phyloP scores from a whole-genome alignment of 169 alveolate genomes.

The Plasmodium coatneyi region DNA sequence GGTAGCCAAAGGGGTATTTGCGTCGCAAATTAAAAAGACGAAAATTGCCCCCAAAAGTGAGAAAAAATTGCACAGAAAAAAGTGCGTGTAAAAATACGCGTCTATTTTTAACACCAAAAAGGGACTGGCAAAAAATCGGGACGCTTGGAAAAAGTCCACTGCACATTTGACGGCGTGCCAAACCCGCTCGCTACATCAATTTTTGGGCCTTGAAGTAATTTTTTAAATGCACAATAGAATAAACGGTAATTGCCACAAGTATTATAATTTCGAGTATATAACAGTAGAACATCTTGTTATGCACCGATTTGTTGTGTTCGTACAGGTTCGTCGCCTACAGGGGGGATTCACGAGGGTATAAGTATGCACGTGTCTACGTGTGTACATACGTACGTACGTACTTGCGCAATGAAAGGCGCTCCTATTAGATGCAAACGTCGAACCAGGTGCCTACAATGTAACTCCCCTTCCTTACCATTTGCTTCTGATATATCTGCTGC shows the following conservation, averaged over 20 bases:
- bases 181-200: slow-evolving; percentile 49
- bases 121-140: not conserved
- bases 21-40: not conserved
- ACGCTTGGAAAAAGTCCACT: not conserved
- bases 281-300: slow-evolving; percentile 79
- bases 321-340: slow-evolving; percentile 77
- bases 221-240: slow-evolving; percentile 82
- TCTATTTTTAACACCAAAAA: not conserved
- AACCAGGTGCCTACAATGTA: not conserved
- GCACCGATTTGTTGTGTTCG: slow-evolving; percentile 81
- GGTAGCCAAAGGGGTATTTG: not conserved
- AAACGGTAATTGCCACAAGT: slow-evolving; percentile 74
- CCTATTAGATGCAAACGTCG: not conserved
- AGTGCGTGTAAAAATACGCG: not conserved
- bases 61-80: not conserved
- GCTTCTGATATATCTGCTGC: slow-evolving; percentile 42
- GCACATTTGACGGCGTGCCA: not conserved
- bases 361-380: not conserved
- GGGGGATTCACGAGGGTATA: slow-evolving; percentile 34
- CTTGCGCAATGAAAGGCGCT: not conserved
- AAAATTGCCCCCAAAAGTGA: not conserved
- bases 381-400: not conserved
- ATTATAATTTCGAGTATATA: slow-evolving; percentile 78
- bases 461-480: slow-evolving; percentile 18
- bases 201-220: slow-evolving; percentile 82